Evolutionary conservation across 2,329 filamentous ascomycete genomes (phyloP), one percentile per base, ranked within the genome.

Genomic region (Laburnicola sp.): DNA sequence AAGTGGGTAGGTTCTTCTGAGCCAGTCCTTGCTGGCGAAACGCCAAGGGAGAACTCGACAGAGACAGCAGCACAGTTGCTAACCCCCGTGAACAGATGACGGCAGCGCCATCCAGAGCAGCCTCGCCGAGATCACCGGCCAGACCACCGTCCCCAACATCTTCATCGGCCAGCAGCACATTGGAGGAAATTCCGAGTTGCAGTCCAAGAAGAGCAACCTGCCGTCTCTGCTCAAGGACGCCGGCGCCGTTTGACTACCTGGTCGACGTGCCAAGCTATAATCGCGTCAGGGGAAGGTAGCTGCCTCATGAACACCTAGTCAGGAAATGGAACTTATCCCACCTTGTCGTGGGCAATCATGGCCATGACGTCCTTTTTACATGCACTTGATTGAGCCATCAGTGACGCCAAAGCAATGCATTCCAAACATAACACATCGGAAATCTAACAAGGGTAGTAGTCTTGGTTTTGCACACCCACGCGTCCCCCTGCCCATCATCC

Each of bases 61-160:
- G 9, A 23, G 22, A 16, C 16, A 16, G 16, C 16, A 16, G 16
- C 35, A 36, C 8, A 8, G 27, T 9, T 22, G 39, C 46, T 49
- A 31, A 49, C 50, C 21, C 6, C 40, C 31, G 31, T 23, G 42
- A 62, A 41, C 25, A 95, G 91, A 86, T 58, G 93, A 97, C 70
- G 93, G 94, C 59, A 73, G 77, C 60, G 91, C 80, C 9, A 84
- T 99, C 68, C 94, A 99, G 80, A 80, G 85, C 59, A 91, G 91
- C 25, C 88, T 99, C 54, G 75, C 83, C 62, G 82, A 93, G 58
- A 83, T 97, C 66, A 90, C 86, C 50, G 81, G 83, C 73, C 94
- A 99, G 82, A 82, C 86, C 68, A 93, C 89, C 66, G 94, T 99
- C 4, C 94, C 94, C 66, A 97, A 97, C 80, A 88, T 96, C 78